Evolutionary conservation across 495 filamentous ascomycete species (phyloP), one percentile per base, ranked within the genome.

Genomic region (Aspergillus ellipticus): DNA sequence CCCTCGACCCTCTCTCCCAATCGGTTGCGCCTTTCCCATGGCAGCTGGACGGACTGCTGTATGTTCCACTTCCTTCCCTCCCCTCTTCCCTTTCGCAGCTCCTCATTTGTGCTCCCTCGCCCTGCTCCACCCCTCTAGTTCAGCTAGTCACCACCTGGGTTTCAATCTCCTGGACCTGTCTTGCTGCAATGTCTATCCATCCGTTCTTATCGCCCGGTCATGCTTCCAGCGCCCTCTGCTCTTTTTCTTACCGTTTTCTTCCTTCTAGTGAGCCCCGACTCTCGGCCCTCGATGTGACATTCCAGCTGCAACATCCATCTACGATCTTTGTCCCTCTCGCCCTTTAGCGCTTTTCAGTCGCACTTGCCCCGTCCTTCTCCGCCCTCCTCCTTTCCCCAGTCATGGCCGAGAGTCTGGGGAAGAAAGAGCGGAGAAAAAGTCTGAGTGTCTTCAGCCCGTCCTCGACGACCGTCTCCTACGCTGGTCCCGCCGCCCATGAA

Each of bases 361-460:
- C 58, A 49, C 53, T 54, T 53, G 55, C 47, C 53, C 57, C 48
- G 35, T 26, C 47, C 24, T 55, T 51, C 45, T 48, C 58, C 49
- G 49, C 53, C 51, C 53, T 56, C 20, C 50, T 50, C 48, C 45
- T 49, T 24, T 49, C 45, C 52, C 42, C 47, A 65, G 63, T 65
- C 60, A 78, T 78, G 75, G 70, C 74, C 51, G 73, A 75, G 43
- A 57, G 57, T 55, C 54, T 63, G 51, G 64, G 54, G 50, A 73
- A 68, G 61, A 74, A 70, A 57, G 67, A 75, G 60, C 67, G 75
- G 62, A 72, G 75, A 63, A 78, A 78, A 62, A 77, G 73, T 54
- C 61, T 77, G 45, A 70, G 73, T 54, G 58, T 75, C 49, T 73
- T 76, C 62, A 69, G 68, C 47, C 62, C 72, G 19, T 63, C 68